A percentile compares a stretch with the other conserved stretches of the same genome.
These are phyloP conservation scores for Cutaneotrichosporon sp. DNA, from an alignment of 1,284 basidiomycete species.

Conservation along the genomic window DNA sequence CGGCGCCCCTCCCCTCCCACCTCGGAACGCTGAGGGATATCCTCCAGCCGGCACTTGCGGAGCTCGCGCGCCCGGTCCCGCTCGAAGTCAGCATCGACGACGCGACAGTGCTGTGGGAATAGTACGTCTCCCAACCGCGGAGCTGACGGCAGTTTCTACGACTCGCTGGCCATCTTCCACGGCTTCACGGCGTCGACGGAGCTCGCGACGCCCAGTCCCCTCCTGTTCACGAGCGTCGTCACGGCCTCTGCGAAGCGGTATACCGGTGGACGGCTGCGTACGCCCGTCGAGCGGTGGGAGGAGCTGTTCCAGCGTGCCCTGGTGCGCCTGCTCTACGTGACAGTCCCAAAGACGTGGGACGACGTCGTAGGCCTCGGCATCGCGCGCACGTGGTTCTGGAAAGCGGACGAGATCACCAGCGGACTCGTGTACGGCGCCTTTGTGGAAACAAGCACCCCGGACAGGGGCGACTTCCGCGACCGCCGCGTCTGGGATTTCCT, in stretches of 20 bases:
- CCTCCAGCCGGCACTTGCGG: constrained; percentile 7
- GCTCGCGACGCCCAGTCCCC: constrained; percentile 16
- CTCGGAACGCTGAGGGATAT: constrained; percentile 8
- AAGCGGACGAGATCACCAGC: constrained; percentile 19
- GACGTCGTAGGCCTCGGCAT: constrained; percentile 20
- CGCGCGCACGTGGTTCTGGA: constrained; percentile 21
- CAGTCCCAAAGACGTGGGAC: constrained; percentile 19
- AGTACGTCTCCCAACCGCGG: constrained; percentile 5
- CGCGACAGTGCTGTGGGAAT: constrained; percentile 19
- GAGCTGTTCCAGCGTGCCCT: constrained; percentile 21
- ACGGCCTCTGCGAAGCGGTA: constrained; percentile 16
- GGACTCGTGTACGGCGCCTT: constrained; percentile 17
- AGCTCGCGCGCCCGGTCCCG: constrained; percentile 10
- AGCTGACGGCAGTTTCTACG: constrained; percentile 18
- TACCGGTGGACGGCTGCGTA: neutral
- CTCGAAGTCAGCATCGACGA: constrained; percentile 18
- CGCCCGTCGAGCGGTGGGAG: constrained; percentile 14
- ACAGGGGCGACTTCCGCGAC: constrained; percentile 13
- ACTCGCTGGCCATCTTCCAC: constrained; percentile 20
- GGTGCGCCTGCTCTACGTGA: constrained; percentile 14
- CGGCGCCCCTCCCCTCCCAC: constrained; percentile 1
- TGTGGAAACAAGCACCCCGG: constrained; percentile 14
- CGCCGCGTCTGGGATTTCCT: constrained; percentile 23
- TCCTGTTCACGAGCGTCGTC: constrained; percentile 17
- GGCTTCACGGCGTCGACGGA: constrained; percentile 18